A percentile compares a stretch with the other conserved stretches of the same genome.
Conservation (phyloP, 345 rosid species). For the Clarkia xantiana region DNA sequence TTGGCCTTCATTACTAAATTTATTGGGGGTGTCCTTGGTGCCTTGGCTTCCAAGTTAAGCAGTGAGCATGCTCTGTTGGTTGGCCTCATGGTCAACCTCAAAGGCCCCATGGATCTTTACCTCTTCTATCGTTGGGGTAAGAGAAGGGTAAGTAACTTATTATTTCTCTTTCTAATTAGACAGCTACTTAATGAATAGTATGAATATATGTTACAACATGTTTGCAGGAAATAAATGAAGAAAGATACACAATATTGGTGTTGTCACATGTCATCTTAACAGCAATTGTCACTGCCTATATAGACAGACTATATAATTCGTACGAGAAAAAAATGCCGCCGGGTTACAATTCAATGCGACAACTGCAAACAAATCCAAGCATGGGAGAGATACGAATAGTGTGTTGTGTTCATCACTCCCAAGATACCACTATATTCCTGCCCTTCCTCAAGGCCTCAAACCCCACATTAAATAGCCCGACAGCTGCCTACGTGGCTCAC, state of each 20-base stretch:
- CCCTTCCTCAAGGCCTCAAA: slow-evolving; percentile 18
- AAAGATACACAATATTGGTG: slow-evolving; percentile 1
- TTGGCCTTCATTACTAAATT: not conserved
- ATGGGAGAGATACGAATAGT: slow-evolving; percentile 13
- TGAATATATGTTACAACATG: not conserved
- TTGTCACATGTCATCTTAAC: slow-evolving; percentile 11
- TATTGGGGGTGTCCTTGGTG: no score
- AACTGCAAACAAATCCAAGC: slow-evolving; percentile 1
- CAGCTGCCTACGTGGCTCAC: no score
- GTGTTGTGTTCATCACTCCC: slow-evolving; percentile 17
- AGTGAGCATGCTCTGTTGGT: no score
- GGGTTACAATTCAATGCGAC: not conserved
- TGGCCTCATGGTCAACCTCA: no score
- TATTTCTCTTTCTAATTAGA: no score
- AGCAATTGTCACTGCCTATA: slow-evolving; percentile 6
- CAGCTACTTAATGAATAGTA: no score
- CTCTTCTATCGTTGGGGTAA: no score
- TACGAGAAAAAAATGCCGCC: not conserved
- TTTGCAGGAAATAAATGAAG: slow-evolving; percentile 2
- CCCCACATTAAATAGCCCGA: slow-evolving; percentile 2
- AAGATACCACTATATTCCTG: slow-evolving; percentile 14
- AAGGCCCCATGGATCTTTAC: no score
- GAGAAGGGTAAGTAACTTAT: no score
- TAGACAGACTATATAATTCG: slow-evolving; percentile 12
- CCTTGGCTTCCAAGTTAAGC: no score